phyloP scores from a whole-genome alignment of 768 basidiomycete species.

The Tephrocybe sp. region DNA sequence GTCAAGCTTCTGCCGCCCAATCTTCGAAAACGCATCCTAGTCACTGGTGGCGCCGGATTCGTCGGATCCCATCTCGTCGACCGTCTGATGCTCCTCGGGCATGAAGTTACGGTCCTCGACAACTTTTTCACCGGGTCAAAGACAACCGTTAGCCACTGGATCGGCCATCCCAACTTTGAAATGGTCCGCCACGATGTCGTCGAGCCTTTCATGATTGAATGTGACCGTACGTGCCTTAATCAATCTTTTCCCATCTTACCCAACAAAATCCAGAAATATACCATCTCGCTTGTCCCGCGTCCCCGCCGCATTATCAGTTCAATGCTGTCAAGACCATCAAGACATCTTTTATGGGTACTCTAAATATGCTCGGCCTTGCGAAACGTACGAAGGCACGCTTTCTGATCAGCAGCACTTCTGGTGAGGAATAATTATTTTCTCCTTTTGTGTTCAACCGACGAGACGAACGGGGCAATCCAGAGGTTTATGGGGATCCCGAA shows the following conservation, averaged over 20 bases:
- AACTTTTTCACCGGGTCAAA: conserved; percentile 99
- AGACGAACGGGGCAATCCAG: conserved; percentile 35
- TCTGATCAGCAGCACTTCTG: conserved; percentile 93
- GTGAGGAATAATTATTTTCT: conserved; percentile 38
- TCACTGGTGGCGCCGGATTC: conserved; percentile 99
- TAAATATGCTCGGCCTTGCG: conserved; percentile 98
- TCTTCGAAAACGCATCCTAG: conserved; percentile 83
- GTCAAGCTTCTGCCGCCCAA: conserved; percentile 83
- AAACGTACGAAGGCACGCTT: conserved; percentile 98
- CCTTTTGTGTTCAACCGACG: conserved; percentile 11
- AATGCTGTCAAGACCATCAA: conserved; percentile 98
- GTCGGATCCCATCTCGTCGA: conserved; percentile 98
- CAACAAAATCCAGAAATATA: conserved; percentile 74
- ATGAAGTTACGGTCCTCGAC: conserved; percentile 96
- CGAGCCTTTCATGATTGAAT: conserved; percentile 98
- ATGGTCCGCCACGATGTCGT: conserved; percentile 97
- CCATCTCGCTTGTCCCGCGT: conserved; percentile 97
- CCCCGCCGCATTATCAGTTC: conserved; percentile 96
- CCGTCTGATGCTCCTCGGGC: conserved; percentile 95
- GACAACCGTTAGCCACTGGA: conserved; percentile 95
- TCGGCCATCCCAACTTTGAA: conserved; percentile 99
- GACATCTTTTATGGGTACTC: conserved; percentile 96
- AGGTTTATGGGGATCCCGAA: conserved; percentile 98
- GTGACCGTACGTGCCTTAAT: conserved; percentile 70
- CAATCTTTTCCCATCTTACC: conserved; percentile 12